A percentile compares a stretch with the other conserved stretches of the same genome.
Evolutionary conservation across 2,329 filamentous ascomycete species (phyloP).

Genomic region (Fusarium sp.): DNA sequence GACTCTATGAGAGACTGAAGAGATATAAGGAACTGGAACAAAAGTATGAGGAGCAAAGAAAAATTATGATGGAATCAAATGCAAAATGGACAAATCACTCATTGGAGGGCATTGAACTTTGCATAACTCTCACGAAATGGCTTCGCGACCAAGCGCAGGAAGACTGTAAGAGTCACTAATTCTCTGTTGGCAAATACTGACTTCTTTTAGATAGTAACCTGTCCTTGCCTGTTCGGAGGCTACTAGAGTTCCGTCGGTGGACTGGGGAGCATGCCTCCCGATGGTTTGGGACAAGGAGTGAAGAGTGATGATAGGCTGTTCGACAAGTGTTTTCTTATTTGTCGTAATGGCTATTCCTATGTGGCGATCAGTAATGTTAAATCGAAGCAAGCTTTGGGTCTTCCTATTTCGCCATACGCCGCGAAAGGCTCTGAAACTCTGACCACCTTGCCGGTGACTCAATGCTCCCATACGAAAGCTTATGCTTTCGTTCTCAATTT

Average conservation of each 20-base stretch:
- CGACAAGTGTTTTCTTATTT: not conserved
- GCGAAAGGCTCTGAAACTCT: too few relatives aligned
- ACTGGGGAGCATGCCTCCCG: not conserved
- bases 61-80: accelerated
- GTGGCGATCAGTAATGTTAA: not conserved
- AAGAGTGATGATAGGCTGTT: not conserved
- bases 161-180: not conserved
- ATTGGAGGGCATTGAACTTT: not conserved
- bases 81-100: not conserved
- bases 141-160: not conserved
- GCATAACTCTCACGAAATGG: not conserved
- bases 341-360: not conserved
- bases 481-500: too few relatives aligned
- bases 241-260: not conserved
- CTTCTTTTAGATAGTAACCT: accelerated
- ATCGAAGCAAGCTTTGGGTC: not conserved
- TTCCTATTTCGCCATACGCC: not conserved
- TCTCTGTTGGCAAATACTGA: not conserved
- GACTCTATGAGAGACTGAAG: not conserved
- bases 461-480: too few relatives aligned
- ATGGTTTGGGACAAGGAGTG: not conserved
- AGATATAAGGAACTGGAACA: not conserved
- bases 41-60: not conserved
- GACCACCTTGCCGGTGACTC: too few relatives aligned
- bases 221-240: accelerated